A percentile compares a stretch with the other conserved stretches of the same genome.
These are phyloP conservation scores for Linanthus parryae DNA, from an alignment of 148 eudicot genomes.

Conservation along the genomic window DNA sequence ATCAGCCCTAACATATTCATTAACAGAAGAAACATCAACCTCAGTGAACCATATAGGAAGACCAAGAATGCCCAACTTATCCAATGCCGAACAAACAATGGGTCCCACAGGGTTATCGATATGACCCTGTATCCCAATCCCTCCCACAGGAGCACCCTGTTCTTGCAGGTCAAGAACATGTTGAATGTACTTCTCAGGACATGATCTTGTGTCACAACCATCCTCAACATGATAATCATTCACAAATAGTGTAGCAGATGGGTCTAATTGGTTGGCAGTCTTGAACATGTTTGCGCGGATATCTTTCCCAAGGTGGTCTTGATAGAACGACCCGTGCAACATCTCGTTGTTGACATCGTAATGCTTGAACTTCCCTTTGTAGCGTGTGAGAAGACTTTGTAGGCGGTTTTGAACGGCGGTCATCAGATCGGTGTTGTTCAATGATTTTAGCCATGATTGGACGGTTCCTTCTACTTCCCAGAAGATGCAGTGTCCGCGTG, in stretches of 20 bases:
- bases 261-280: conserved; percentile 69
- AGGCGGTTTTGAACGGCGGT: conserved; percentile 70
- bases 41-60: conserved; percentile 97
- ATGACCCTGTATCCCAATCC: conserved; percentile 90
- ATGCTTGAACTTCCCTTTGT: conserved; percentile 88
- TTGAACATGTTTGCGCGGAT: conserved; percentile 76
- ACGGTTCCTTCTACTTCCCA: conserved; percentile 76
- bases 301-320: conserved; percentile 65
- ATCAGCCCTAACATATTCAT: conserved; percentile 73
- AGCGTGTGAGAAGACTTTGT: conserved; percentile 65
- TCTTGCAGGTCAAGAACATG: conserved; percentile 67
- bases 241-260: conserved; percentile 59
- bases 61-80: conserved; percentile 74
- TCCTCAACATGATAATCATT: conserved; percentile 93
- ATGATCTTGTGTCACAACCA: conserved; percentile 58
- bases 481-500: conserved; percentile 92
- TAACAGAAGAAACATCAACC: conserved; percentile 76
- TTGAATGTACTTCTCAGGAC: conserved; percentile 80
- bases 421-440: conserved; percentile 41
- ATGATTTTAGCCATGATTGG: conserved; percentile 58
- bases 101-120: conserved; percentile 87
- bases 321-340: conserved; percentile 91
- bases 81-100: conserved; percentile 66
- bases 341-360: conserved; percentile 96
- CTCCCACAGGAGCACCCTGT: conserved; percentile 88